Conservation (phyloP, 176 grass and related monocot species). For the Coix lacrymajobi region DNA sequence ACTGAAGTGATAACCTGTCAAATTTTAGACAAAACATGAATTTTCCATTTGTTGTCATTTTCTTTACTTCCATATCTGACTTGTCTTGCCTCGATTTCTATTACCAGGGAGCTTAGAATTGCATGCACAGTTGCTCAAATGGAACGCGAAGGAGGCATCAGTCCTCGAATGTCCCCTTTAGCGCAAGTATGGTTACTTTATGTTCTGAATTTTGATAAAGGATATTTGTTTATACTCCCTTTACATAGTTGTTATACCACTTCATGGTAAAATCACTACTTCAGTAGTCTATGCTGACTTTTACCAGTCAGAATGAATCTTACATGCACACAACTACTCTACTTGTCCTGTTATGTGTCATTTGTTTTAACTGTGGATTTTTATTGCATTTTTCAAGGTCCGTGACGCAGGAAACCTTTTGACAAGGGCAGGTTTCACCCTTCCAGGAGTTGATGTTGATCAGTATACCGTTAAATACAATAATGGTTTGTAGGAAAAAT, state of each 20-base stretch:
- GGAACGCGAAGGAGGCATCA: conserved; percentile 90
- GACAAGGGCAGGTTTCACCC: conserved; percentile 82
- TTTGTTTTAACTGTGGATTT: conserved; percentile 2
- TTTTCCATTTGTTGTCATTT: conserved; percentile 10
- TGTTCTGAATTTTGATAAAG: neutral
- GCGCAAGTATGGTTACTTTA: conserved; percentile 64
- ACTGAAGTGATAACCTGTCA: conserved; percentile 54
- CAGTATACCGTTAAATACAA: conserved; percentile 82
- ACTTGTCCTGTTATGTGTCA: neutral
- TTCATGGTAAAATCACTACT: neutral
- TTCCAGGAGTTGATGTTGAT: conserved; percentile 94
- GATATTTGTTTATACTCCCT: neutral
- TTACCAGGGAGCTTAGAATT: conserved; percentile 84
- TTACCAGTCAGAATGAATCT: neutral
- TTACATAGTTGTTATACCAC: neutral
- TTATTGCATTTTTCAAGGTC: conserved; percentile 53
- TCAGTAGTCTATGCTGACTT: neutral
- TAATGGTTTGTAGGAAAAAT: conserved; percentile 50
- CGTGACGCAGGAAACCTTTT: conserved; percentile 93
- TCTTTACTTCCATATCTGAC: neutral
- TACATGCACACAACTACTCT: neutral
- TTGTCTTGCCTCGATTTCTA: conserved; percentile 16
- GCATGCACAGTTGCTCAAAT: conserved; percentile 97
- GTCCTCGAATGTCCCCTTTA: conserved; percentile 88
- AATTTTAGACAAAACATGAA: neutral